These are phyloP conservation scores for Scutellaria galericulata DNA, from an alignment of 257 asterid species.

Conservation along the genomic window DNA sequence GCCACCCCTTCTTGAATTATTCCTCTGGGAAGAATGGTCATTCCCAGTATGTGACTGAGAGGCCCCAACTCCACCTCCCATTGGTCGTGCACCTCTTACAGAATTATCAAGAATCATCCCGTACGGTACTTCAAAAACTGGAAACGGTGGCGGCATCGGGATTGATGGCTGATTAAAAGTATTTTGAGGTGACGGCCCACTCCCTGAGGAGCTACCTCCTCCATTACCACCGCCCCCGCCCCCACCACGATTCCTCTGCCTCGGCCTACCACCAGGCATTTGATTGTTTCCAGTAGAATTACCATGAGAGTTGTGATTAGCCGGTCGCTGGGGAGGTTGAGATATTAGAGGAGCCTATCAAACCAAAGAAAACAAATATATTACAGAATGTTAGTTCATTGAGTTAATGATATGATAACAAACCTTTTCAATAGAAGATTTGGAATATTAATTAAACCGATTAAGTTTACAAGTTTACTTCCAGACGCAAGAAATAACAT, in stretches of 20 bases:
- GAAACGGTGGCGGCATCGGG: constrained; percentile 63
- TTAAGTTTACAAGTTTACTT: too few species aligned
- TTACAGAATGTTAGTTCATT: background rate
- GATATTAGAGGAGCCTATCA: constrained; percentile 63
- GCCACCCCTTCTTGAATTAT: constrained; percentile 61
- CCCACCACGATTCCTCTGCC: constrained; percentile 54
- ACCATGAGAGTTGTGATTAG: constrained; percentile 44
- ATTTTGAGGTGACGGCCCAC: constrained; percentile 54
- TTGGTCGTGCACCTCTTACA: constrained; percentile 59
- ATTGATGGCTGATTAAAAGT: constrained; percentile 55
- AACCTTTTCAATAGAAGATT: background rate
- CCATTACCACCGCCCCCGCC: constrained; percentile 40
- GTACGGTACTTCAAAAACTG: constrained; percentile 49
- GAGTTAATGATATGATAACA: background rate
- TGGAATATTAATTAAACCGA: too few species aligned
- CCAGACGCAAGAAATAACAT: too few species aligned
- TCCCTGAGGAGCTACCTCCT: constrained; percentile 39
- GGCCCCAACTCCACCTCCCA: constrained; percentile 46
- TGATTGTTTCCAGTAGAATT: constrained; percentile 47
- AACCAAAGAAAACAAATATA: constrained; percentile 33
- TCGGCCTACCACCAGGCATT: constrained; percentile 50
- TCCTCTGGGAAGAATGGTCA: constrained; percentile 63
- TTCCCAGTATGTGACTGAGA: constrained; percentile 51
- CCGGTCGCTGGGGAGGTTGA: constrained; percentile 60
- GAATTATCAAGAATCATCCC: constrained; percentile 58